Conservation (phyloP, 2,329 filamentous ascomycete species). For the Ceratocystis cubensis region DNA sequence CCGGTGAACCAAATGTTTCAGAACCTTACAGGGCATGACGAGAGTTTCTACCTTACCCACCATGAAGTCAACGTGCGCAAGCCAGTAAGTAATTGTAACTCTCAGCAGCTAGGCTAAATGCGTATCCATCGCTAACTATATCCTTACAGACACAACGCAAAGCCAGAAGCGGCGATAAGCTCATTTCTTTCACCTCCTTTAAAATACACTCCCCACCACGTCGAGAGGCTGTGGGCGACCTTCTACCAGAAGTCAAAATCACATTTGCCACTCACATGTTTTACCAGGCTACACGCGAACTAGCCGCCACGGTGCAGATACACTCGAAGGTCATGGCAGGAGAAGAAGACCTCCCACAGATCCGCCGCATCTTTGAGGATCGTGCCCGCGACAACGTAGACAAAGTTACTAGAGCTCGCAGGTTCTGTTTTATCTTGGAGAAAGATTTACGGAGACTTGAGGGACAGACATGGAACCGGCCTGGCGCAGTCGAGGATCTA, state of each 20-base stretch:
- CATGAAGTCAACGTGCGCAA: constrained; percentile 14
- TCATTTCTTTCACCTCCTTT: constrained; percentile 18
- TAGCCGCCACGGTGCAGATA: constrained; percentile 16
- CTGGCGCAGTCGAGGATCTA: constrained; percentile 58
- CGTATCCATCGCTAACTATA: neutral
- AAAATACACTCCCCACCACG: neutral
- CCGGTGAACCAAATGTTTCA: constrained; percentile 13
- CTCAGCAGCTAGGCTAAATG: neutral
- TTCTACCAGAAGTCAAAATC: neutral
- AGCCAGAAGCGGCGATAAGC: constrained; percentile 11
- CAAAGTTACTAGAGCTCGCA: constrained; percentile 18
- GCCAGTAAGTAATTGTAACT: constrained; percentile 9
- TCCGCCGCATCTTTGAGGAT: constrained; percentile 4
- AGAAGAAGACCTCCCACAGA: neutral
- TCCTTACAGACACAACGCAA: constrained; percentile 1
- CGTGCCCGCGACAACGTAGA: neutral
- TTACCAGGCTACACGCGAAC: constrained; percentile 13
- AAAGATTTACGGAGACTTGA: constrained; percentile 50
- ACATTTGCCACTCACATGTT: constrained; percentile 17
- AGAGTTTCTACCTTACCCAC: constrained; percentile 9
- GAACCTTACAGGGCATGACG: constrained; percentile 6
- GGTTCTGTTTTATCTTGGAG: constrained; percentile 34
- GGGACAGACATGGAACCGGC: constrained; percentile 58
- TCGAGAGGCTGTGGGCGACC: neutral
- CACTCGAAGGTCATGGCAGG: constrained; percentile 6